Base-by-base conservation (phyloP, 2,329 filamentous ascomycete genomes). In the Sporothrix pallida region DNA sequence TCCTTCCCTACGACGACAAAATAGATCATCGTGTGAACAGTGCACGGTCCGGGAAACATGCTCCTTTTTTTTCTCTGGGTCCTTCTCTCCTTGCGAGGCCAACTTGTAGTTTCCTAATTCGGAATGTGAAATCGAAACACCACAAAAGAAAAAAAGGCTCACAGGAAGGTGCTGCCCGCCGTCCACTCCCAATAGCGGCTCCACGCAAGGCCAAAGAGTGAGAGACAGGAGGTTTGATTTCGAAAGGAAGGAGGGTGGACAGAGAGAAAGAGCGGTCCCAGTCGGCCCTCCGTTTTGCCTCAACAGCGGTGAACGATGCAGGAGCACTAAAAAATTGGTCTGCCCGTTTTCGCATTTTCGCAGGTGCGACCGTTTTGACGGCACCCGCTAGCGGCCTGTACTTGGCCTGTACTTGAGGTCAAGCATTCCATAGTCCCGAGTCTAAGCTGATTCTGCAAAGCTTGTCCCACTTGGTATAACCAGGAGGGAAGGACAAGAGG, bases 61-160 rank as follows among this genome's bases (percentile, higher is more conserved):
- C 52, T 56, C 52, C 2, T 26, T 26, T 26, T 56, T 56, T 56
- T 23, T 56, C 23, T 26, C 17, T 37, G 31, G 52, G 52, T 26
- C 52, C 52, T 56, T 37, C 31, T 42, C 17, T 20, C 6, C 50
- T n/a, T 65, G 42, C 10, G 42, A 26, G 56, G 37, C 2, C 20
- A 44, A 15, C 12, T 48, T 6, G 20, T 68, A 23, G 54, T 63
- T 62, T 26, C 58, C 56, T 31, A n/a, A 44, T 54, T 63, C 42
- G 71, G 46, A 67, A 65, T 67, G 48, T n/a, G 31, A 65, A 72
- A n/a, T 67, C 71, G 20, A 54, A 56, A 67, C 31, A 54, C 58
- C 15, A 10, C 62, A 46, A 63, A 54, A 56, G 8, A 3, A 20
- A 12, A 12, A 10, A 20, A 56, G 3, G 20, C 13, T 3, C 9